phyloP scores from a whole-genome alignment of 345 rosid genomes.

The Iberis pinnata region DNA sequence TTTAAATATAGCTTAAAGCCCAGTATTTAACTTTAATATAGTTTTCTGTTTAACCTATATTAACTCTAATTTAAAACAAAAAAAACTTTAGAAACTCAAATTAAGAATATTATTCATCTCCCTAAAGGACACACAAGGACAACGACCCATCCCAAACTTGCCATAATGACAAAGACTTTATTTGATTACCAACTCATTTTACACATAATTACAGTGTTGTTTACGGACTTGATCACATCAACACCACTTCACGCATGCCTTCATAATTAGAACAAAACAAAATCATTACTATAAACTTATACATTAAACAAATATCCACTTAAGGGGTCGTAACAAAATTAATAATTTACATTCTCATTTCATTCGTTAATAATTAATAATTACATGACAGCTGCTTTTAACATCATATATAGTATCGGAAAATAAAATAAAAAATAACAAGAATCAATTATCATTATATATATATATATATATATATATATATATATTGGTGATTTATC shows the following conservation, averaged over 20 bases:
- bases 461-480: slow-evolving; percentile 4
- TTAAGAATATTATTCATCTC: slow-evolving; percentile 7
- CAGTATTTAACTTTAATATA: no score
- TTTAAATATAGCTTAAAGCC: no score
- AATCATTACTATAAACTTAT: background rate
- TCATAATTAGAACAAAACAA: background rate
- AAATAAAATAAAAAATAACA: no score
- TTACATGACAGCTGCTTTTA: slow-evolving; percentile 15
- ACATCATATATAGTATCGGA: no score
- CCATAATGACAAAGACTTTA: background rate
- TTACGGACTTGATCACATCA: slow-evolving; percentile 19
- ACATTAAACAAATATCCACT: slow-evolving; percentile 2
- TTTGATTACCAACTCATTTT: slow-evolving; percentile 1
- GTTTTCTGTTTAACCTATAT: no score
- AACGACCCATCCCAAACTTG: slow-evolving; percentile 8
- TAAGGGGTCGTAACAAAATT: background rate
- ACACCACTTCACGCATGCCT: slow-evolving; percentile 22
- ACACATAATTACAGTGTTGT: slow-evolving; percentile 14
- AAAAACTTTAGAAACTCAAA: no score
- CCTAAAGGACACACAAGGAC: slow-evolving; percentile 17
- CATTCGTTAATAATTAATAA: slow-evolving; percentile 9
- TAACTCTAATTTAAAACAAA: no score
- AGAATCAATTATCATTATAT: slow-evolving; percentile 4
- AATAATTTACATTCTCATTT: slow-evolving; percentile 19
- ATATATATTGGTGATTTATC: no score